These are phyloP conservation scores for Fomitopsis pulvina DNA, from an alignment of 768 basidiomycete genomes.

Conservation along the genomic window DNA sequence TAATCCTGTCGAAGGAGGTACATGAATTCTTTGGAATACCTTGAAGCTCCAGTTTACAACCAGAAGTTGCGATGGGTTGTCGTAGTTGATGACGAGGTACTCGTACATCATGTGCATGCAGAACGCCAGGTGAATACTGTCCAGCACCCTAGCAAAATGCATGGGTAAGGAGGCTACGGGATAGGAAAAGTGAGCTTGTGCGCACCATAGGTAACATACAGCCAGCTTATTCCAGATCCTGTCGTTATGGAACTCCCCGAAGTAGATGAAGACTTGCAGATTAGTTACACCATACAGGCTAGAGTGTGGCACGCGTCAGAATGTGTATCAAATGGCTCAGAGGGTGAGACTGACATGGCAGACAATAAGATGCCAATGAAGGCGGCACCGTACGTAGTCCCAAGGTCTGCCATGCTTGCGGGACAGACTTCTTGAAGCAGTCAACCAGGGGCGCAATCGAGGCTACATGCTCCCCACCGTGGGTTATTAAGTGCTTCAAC, in stretches of 20 bases:
- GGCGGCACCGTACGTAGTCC: constrained; percentile 15
- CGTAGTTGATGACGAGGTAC: constrained; percentile 14
- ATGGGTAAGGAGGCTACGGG: too few species aligned
- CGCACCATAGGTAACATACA: constrained; percentile 14
- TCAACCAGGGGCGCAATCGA: too few species aligned
- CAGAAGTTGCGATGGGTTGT: constrained; percentile 9
- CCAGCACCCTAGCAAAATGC: constrained; percentile 10
- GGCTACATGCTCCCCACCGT: too few species aligned
- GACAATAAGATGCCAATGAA: constrained; percentile 14
- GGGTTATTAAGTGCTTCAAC: too few species aligned
- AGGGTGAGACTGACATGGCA: constrained; percentile 8
- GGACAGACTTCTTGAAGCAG: too few species aligned
- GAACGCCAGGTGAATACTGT: constrained; percentile 14
- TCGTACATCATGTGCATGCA: constrained; percentile 14
- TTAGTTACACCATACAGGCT: constrained; percentile 16
- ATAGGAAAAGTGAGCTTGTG: too few species aligned
- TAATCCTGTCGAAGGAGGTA: too few species aligned
- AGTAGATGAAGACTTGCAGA: constrained; percentile 15
- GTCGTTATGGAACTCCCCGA: constrained; percentile 11
- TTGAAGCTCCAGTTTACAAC: constrained; percentile 16
- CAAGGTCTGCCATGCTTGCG: constrained; percentile 8
- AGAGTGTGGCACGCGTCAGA: too few species aligned
- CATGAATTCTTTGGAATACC: neutral
- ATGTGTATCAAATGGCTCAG: neutral
- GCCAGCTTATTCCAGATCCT: constrained; percentile 14